Evolutionary conservation across 2,329 filamentous ascomycete genomes (phyloP).

Genomic region (Drechslerella dactyloides): DNA sequence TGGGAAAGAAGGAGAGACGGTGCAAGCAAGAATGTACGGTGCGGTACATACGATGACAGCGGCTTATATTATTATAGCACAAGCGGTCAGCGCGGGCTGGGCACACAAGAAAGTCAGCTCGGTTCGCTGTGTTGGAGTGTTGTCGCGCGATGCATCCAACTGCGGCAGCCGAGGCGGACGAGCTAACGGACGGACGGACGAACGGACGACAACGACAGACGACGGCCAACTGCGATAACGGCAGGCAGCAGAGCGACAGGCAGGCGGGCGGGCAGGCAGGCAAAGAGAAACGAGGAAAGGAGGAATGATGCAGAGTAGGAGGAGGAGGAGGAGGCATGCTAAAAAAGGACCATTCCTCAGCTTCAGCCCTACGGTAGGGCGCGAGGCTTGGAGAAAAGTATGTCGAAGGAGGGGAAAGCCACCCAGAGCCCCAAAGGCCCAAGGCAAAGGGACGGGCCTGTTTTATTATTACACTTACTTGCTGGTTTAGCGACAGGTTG

Average conservation of each 20-base stretch:
- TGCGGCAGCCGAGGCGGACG: constrained; percentile 1
- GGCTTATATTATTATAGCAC: not conserved
- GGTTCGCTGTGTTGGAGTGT: constrained; percentile 31
- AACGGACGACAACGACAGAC: too few species aligned
- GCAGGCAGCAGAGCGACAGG: too few species aligned
- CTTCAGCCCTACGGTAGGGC: constrained; percentile 47
- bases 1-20: too few species aligned
- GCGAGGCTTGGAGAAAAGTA: constrained; percentile 22
- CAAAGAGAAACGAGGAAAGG: constrained; percentile 3
- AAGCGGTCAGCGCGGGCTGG: not conserved
- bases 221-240: too few species aligned
- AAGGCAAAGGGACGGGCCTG: constrained; percentile 24
- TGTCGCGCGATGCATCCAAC: constrained; percentile 14
- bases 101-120: not conserved
- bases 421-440: constrained; percentile 8
- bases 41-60: not conserved
- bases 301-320: not conserved
- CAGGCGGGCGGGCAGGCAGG: too few species aligned
- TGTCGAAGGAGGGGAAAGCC: constrained; percentile 5
- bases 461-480: constrained; percentile 11
- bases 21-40: too few species aligned
- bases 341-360: constrained; percentile 26
- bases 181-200: constrained; percentile 1
- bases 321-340: constrained; percentile 15
- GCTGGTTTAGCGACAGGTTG: too few species aligned